Percentiles rank a stretch among this genome's conserved stretches.
These are phyloP conservation scores for Nigrograna mackinnonii DNA, from an alignment of 2,329 filamentous ascomycete genomes.

Conservation along the genomic window DNA sequence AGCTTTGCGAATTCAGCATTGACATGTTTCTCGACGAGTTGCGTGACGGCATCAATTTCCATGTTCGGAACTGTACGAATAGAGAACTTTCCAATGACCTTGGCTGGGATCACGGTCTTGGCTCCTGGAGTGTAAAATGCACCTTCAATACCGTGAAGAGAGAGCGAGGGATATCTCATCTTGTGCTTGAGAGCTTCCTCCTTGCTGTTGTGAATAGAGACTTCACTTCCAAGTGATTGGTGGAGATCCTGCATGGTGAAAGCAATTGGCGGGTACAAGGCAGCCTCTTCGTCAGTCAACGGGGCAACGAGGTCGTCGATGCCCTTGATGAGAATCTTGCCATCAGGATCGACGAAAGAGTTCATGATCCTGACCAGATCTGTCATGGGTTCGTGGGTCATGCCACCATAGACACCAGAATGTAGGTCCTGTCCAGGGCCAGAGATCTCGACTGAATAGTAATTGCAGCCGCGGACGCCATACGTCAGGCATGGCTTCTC, in stretches of 20 bases:
- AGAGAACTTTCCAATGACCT: slow-evolving; percentile 97
- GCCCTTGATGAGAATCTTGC: slow-evolving; percentile 93
- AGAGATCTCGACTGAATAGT: slow-evolving; percentile 90
- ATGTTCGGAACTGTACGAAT: slow-evolving; percentile 98
- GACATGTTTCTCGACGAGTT: slow-evolving; percentile 80
- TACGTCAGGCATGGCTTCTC: slow-evolving; percentile 99
- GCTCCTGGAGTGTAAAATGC: slow-evolving; percentile 91
- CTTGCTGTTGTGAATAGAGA: slow-evolving; percentile 85
- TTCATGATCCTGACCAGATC: slow-evolving; percentile 83
- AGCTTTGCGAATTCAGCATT: slow-evolving; percentile 84
- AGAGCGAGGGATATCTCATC: slow-evolving; percentile 94
- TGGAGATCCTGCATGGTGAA: slow-evolving; percentile 97
- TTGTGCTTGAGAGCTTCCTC: slow-evolving; percentile 92
- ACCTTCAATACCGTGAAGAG: slow-evolving; percentile 91
- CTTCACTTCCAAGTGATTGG: slow-evolving; percentile 87
- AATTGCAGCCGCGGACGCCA: slow-evolving; percentile 95
- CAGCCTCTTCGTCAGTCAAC: slow-evolving; percentile 81
- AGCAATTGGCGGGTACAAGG: slow-evolving; percentile 84
- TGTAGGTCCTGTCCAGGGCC: slow-evolving; percentile 93
- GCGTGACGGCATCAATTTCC: slow-evolving; percentile 89
- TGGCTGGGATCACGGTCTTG: slow-evolving; percentile 98
- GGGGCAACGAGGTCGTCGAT: slow-evolving; percentile 92
- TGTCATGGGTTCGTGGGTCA: slow-evolving; percentile 98
- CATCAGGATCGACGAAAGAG: slow-evolving; percentile 83
- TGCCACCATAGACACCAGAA: slow-evolving; percentile 95